Base-by-base conservation (phyloP, 352 stramenopile genomes). In the Peronospora tabacina region DNA sequence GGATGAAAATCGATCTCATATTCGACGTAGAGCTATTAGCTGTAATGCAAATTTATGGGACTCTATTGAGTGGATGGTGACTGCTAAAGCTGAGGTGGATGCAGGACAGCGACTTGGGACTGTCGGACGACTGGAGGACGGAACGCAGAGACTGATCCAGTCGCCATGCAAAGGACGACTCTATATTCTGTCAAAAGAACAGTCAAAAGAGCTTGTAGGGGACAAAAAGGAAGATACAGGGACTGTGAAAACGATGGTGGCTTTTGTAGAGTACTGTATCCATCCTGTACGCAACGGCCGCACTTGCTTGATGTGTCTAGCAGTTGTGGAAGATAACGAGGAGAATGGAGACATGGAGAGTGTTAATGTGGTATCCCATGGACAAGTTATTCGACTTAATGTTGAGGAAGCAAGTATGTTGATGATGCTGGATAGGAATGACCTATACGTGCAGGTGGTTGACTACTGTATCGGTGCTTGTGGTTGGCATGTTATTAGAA, bases 371-470 rank as follows among this genome's bases (percentile, higher is more conserved):
- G 67, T 90, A 0, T 88, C 76, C 6, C 76, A 90, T 39, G 79
- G 79, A 34, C 79, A 91, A 96, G 58, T 96, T 70, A 76, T 99
- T 76, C 65, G 93, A 66, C 46, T 97, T 65, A 87, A 98, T 78
- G 68, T 98, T 61, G 51, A 99, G 78, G 86, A 98, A 99, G 62
- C 96, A 84, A 78, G 92, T 95, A 64, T 80, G 77, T 71, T 71
- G 68, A 46, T 47, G 29, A 49, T 84, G 63, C 0, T 85, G 2
- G 2, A 60, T 52, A 80, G 77, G 55, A 89, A 77, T 19, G 60
- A 53, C 48, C 41, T 34, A 26, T 33, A 30, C 9, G 7, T 11
- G 37, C 9, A 15, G n/a, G 19, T 7, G 24, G 22, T 26, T 47
- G 24, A 47, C 41, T n/a, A 16, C 15, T 29, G 1, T 15, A 12